Evolutionary conservation across 2,329 filamentous ascomycete genomes (phyloP).

Genomic region (Sarocladiaceae sp.): DNA sequence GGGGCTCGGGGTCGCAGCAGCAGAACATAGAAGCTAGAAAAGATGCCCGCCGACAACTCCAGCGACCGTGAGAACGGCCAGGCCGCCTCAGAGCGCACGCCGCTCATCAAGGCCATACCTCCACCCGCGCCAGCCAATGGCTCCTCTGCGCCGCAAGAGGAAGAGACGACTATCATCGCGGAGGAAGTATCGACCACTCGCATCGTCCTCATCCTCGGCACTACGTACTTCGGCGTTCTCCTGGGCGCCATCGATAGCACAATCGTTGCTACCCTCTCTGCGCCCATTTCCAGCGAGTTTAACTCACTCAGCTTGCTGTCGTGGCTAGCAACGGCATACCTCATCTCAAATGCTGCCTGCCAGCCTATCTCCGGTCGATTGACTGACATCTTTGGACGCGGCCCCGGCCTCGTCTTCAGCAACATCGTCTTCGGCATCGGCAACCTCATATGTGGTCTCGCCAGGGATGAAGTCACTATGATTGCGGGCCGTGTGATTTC

Average conservation of each 20-base stretch:
- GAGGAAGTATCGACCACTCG: conserved; percentile 41
- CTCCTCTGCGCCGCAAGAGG: conserved; percentile 21
- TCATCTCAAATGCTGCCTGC: conserved; percentile 81
- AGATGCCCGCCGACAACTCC: too few species aligned
- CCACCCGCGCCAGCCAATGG: neutral
- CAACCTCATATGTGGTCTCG: conserved; percentile 76
- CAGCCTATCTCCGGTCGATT: conserved; percentile 80
- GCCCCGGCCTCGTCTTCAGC: conserved; percentile 70
- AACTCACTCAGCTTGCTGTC: conserved; percentile 73
- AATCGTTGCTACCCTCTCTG: conserved; percentile 78
- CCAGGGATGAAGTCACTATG: conserved; percentile 58
- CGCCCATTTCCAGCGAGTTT: conserved; percentile 78
- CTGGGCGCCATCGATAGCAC: conserved; percentile 66
- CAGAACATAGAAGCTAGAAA: too few species aligned
- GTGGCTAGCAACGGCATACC: conserved; percentile 82
- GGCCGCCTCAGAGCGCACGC: neutral
- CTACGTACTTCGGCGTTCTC: conserved; percentile 55
- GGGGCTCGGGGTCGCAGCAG: too few species aligned
- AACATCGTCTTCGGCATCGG: conserved; percentile 75
- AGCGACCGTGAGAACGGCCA: conserved; percentile 5
- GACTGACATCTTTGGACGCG: conserved; percentile 82
- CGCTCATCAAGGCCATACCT: conserved; percentile 1
- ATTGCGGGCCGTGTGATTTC: conserved; percentile 74
- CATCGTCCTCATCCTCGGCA: conserved; percentile 48
- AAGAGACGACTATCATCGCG: conserved; percentile 41